Evolutionary conservation across 2,329 filamentous ascomycete species (phyloP), one percentile per base, ranked within the genome.

Genomic region (Tolypocladium inflatum): DNA sequence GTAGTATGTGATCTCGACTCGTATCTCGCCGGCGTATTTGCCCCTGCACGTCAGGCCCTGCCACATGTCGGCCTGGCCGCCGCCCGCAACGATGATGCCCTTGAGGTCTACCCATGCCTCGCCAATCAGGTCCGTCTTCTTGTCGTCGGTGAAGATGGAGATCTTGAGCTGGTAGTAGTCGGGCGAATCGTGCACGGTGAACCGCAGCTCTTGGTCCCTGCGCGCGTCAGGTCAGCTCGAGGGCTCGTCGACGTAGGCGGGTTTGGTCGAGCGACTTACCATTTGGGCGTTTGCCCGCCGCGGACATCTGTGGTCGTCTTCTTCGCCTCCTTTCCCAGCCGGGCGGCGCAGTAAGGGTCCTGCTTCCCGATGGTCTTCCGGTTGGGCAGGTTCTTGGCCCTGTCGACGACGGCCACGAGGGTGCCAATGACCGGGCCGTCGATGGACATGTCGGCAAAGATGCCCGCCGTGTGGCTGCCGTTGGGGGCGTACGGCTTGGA

Each of bases 291-390:
- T 75, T 99, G 94, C 48, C 94, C 94, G 63, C 94, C 94, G 69
- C 94, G 83, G 66, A 93, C 86, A 73, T 99, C 94, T 5, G 93
- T 97, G 45, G 88, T 88, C 3, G 94, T 99, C 80, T 97, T 97
- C 78, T 95, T 96, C 54, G 94, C 94, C 74, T 97, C 92, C 73
- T 99, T 99, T 39, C 93, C 94, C 52, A 99, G 77, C 57, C 94
- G 82, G 38, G 91, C 92, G 42, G 94, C 94, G 74, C 92, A 97
- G 74, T 97, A 99, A 0, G 94, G 93, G 71, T 97, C 92, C 76
- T 99, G 94, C 76, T 99, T 99, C 58, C 94, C 94, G 79, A 99
- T 97, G 7, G 91, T 94, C 78, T 96, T 96, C 65, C 91, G 80
- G 75, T 99, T 99, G 55, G 94, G 94, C 65, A 99, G 77, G 72